Base-by-base conservation (phyloP, 768 basidiomycete genomes). In the Butyriboletus loyo region DNA sequence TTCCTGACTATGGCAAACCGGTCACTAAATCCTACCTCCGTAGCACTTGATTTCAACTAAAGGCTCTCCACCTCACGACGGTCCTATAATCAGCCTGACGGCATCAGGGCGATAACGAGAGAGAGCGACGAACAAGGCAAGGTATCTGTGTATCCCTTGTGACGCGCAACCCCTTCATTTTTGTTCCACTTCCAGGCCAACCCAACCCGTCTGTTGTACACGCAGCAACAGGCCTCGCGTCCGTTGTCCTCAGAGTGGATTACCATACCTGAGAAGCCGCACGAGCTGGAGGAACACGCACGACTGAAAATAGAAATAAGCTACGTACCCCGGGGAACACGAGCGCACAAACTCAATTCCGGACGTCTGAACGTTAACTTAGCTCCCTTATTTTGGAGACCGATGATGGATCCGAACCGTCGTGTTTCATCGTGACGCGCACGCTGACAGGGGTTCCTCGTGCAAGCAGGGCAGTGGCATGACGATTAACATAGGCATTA, bases 321-420 rank as follows among this genome's bases (percentile, higher is more conserved):
- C 22, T 38, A 30, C 21, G 36, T 34, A 30, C 31, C 17, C 22
- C 5, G 28, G 43, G n/a, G 21, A 30, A 36, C 36, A 39, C 19
- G 42, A 46, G 41, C 31, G 46, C n/a, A 11, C 40, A 44, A 55
- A 61, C 53, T 46, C 49, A 52, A 55, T 41, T 52, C 15, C 5
- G 8, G 48, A 35, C 14, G 45, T 30, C 50, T 24, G 49, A 55
- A 66, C 52, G 57, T 49, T 52, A 51, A 52, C 27, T 35, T 46
- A 4, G 10, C 31, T 25, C 31, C 34, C 21, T 34, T 31, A 31
- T 19, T 24, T 46, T 44, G 46, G 39, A 11, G 3, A 21, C 10
- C 9, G 28, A 27, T 24, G 48, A 55, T 61, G 51, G 53, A 49
- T 66, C 53, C 54, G 57, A 46, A 32, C 53, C 43, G 49, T 48